A percentile compares a stretch with the other conserved stretches of the same genome.
phyloP scores from a whole-genome alignment of 805 yeast genomes.

The Clavispora fructus region DNA sequence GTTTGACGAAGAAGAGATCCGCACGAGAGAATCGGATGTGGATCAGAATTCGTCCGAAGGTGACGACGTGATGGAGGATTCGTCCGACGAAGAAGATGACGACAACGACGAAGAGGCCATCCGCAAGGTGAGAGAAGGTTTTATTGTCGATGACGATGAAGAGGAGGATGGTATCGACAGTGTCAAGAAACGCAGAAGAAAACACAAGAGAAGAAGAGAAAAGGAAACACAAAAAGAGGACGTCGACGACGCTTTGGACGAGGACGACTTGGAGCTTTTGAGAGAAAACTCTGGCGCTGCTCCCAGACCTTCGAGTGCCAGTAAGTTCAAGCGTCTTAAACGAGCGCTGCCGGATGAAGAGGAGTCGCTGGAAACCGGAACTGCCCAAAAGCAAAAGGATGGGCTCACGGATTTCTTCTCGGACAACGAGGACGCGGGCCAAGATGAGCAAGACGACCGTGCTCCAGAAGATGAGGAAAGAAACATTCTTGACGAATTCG shows the following conservation, averaged over 20 bases:
- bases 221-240: conserved; percentile 6
- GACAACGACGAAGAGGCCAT: conserved; percentile 86
- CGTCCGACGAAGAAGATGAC: conserved; percentile 86
- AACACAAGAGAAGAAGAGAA: conserved; percentile 19
- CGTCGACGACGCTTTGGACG: conserved; percentile 72
- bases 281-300: conserved; percentile 85
- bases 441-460: conserved; percentile 24
- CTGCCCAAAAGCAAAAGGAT: conserved; percentile 6
- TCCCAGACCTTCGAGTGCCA: conserved; percentile 26
- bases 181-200: conserved; percentile 18
- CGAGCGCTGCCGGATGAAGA: conserved; percentile 45
- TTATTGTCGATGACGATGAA: conserved; percentile 89
- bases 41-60: conserved; percentile 32
- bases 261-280: conserved; percentile 88
- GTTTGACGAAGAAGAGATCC: conserved; percentile 35
- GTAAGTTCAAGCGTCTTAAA: conserved; percentile 75
- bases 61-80: conserved; percentile 47
- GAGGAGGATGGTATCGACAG: conserved; percentile 39
- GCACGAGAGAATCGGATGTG: conserved; percentile 25
- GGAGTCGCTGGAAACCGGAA: conserved; percentile 7
- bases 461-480: conserved; percentile 18
- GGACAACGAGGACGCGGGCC: conserved; percentile 42
- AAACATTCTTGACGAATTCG: conserved; percentile 72
- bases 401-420: conserved; percentile 68
- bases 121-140: conserved; percentile 78